These are phyloP conservation scores for Puccinia hordei DNA, from an alignment of 1,284 basidiomycete genomes.

Conservation along the genomic window DNA sequence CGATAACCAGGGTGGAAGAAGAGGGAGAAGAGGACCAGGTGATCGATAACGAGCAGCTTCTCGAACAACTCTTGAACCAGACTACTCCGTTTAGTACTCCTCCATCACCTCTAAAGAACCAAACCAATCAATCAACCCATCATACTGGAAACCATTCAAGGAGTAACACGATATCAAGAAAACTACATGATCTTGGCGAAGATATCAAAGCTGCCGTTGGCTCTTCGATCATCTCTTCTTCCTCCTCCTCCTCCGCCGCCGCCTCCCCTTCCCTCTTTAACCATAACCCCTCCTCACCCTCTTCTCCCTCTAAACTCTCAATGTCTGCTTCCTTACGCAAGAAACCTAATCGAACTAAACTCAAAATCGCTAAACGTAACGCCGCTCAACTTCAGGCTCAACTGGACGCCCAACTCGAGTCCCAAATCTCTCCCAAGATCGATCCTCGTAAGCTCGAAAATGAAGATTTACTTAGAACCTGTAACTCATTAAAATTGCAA, in stretches of 20 bases:
- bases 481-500: neutral
- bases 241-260: neutral
- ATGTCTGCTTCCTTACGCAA: neutral
- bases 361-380: constrained; percentile 18
- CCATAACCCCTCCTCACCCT: neutral
- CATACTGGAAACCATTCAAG: neutral
- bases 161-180: constrained; percentile 12
- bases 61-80: neutral
- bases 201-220: constrained; percentile 29
- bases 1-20: neutral
- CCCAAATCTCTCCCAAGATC: neutral
- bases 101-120: neutral
- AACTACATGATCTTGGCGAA: constrained; percentile 9
- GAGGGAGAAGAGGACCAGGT: neutral
- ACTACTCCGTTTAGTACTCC: neutral
- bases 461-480: neutral
- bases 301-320: constrained; percentile 1
- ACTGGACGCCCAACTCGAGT: constrained; percentile 26
- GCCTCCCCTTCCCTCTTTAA: neutral
- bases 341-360: constrained; percentile 18
- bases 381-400: constrained; percentile 14
- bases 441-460: constrained; percentile 22
- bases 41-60: constrained; percentile 14
- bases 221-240: constrained; percentile 7
- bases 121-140: neutral